Percentiles rank a stretch among this genome's conserved stretches.
phyloP scores from a whole-genome alignment of 2,329 filamentous ascomycete species.

The Alternaria metachromatica region DNA sequence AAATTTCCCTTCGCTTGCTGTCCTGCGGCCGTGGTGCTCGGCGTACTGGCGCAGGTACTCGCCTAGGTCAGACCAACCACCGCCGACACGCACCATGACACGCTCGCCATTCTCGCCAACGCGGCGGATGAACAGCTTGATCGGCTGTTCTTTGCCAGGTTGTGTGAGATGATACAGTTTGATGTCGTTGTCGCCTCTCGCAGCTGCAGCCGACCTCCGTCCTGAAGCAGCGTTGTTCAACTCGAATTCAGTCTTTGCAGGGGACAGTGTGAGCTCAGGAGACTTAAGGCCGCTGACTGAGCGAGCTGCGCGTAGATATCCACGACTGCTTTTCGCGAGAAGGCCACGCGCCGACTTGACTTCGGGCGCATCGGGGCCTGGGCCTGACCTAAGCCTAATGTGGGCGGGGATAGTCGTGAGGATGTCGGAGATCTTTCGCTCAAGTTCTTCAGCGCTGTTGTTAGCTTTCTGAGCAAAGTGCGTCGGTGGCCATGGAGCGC shows the following conservation, averaged over 20 bases:
- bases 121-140: slow-evolving; percentile 92
- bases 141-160: slow-evolving; percentile 81
- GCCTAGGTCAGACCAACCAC: slow-evolving; percentile 96
- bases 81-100: slow-evolving; percentile 97
- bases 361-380: slow-evolving; percentile 39
- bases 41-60: slow-evolving; percentile 96
- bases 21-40: slow-evolving; percentile 82
- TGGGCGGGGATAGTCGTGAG: slow-evolving; percentile 78
- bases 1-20: slow-evolving; percentile 62
- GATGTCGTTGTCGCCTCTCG: slow-evolving; percentile 66
- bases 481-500: slow-evolving; percentile 45
- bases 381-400: slow-evolving; percentile 69
- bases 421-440: slow-evolving; percentile 80
- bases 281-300: slow-evolving; percentile 43
- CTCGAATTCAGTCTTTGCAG: slow-evolving; percentile 45
- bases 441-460: slow-evolving; percentile 66
- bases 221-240: slow-evolving; percentile 31
- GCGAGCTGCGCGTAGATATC: slow-evolving; percentile 41
- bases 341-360: slow-evolving; percentile 38
- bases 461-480: slow-evolving; percentile 39
- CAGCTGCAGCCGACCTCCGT: slow-evolving; percentile 35
- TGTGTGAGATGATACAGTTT: slow-evolving; percentile 91
- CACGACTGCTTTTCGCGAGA: slow-evolving; percentile 36
- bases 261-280: slow-evolving; percentile 47
- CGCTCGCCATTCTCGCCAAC: slow-evolving; percentile 90